Base-by-base conservation (phyloP, 177 flowering plant species). In the Vitis hybrid region DNA sequence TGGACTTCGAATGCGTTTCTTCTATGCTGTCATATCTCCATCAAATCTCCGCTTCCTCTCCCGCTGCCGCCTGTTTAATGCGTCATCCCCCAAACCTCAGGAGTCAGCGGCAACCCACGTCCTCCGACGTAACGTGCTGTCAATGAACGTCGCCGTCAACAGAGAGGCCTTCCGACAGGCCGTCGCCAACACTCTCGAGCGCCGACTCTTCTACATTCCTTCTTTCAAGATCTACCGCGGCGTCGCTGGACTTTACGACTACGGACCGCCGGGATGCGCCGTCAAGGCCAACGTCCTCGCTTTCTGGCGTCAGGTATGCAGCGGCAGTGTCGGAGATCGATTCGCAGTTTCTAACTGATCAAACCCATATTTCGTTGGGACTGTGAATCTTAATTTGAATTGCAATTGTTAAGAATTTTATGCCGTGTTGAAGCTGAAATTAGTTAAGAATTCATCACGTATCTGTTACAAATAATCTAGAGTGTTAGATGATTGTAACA, bases 221-320 rank as follows among this genome's bases (percentile, higher is more conserved):
- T 89, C 97, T 0, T 95, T 95, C 80, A 91, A 90, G 84, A 95
- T 95, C 60, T 93, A 91, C 63, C 64, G 97, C 1, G 99, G 97
- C 16, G 97, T 95, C 22, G 97, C 97, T 51, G 99, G 99, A 6
- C 80, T 95, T 33, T 95, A 87, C 52, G 98, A 93, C 63, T 95
- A 89, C 71, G 99, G 99, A 3, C 99, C 99, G 0, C 98, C 99
- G 2, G 99, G 98, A 10, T 91, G 97, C 68, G 87, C 97, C n/a
- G 91, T 95, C 10, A 93, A 95, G 86, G 75, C 94, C 15, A 95
- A 95, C 69, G 97, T 95, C n/a, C 92, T 95, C 16, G 85, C 89
- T 6, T 91, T 88, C 69, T 95, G 99, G 98, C 97, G 98, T 58
- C 96, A 93, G 94, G 98, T 91, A 15, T 61, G 66, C 55, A 22